phyloP scores from a whole-genome alignment of 2,329 filamentous ascomycete species.

The Cercospora zeae-maydis region DNA sequence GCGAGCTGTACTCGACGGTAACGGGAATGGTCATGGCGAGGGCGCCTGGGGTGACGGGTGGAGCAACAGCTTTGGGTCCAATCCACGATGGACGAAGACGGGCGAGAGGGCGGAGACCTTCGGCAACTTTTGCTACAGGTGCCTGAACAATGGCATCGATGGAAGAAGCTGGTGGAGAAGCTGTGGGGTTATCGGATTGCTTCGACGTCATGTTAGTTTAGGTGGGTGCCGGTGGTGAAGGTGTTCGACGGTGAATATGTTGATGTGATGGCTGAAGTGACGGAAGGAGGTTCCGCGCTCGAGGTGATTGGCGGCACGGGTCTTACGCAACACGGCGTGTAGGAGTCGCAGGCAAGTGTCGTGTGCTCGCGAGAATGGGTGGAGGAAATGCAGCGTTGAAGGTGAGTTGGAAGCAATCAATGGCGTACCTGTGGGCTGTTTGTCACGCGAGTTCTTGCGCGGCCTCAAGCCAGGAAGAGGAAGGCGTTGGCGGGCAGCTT shows the following conservation, averaged over 20 bases:
- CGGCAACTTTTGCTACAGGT: constrained; percentile 7
- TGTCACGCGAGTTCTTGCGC: constrained; percentile 1
- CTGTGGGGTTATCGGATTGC: constrained; percentile 8
- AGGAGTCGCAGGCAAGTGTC: neutral
- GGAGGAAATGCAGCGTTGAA: neutral
- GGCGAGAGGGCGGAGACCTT: constrained; percentile 7
- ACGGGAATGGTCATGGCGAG: constrained; percentile 41
- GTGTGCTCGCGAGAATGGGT: neutral
- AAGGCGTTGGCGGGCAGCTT: neutral
- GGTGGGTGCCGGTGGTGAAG: constrained; percentile 1
- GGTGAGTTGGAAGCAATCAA: neutral
- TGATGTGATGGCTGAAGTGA: neutral
- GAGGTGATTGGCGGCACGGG: neutral
- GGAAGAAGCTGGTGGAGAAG: constrained; percentile 5
- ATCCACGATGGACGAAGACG: constrained; percentile 31
- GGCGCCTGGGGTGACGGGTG: constrained; percentile 18
- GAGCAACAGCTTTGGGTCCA: constrained; percentile 24
- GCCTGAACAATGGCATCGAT: constrained; percentile 19
- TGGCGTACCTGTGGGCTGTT: constrained; percentile 5
- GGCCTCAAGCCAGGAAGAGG: neutral
- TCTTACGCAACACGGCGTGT: neutral
- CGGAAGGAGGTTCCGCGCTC: neutral
- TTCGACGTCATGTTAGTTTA: constrained; percentile 22
- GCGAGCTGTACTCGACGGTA: constrained; percentile 59
- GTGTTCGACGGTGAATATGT: neutral